Evolutionary conservation across 2,329 filamentous ascomycete species (phyloP).

Genomic region (Paraphoma sp.): DNA sequence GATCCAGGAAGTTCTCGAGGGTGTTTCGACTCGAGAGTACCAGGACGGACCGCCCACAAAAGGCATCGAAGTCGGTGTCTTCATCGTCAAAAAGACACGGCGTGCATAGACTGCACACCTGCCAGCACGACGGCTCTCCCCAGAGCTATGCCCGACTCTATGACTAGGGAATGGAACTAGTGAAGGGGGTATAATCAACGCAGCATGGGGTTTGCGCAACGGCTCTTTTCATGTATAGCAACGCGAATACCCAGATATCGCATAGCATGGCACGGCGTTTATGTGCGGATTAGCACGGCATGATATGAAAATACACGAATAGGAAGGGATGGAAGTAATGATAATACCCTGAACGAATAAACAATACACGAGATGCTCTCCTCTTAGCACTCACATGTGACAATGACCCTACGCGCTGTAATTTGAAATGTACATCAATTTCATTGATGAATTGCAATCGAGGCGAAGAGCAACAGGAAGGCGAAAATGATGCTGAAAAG

Average conservation of each 20-base stretch:
- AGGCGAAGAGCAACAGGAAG: too few species aligned
- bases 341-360: conserved; percentile 13
- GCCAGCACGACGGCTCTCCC: background rate
- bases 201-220: conserved; percentile 3
- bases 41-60: conserved; percentile 49
- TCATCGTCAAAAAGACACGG: conserved; percentile 49
- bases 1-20: conserved; percentile 65
- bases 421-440: too few species aligned
- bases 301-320: conserved; percentile 10
- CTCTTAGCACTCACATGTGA: too few species aligned
- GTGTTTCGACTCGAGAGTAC: conserved; percentile 61
- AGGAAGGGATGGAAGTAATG: conserved; percentile 11
- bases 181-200: background rate
- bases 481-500: too few species aligned
- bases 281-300: background rate
- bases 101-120: conserved; percentile 10
- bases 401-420: too few species aligned
- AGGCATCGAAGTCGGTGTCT: conserved; percentile 57
- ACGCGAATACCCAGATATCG: conserved; percentile 8
- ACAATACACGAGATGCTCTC: background rate
- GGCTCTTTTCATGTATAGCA: conserved; percentile 3
- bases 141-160: conserved; percentile 1
- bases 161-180: background rate
- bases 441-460: too few species aligned
- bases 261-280: conserved; percentile 28